A percentile compares a stretch with the other conserved stretches of the same genome.
Evolutionary conservation across 768 basidiomycete genomes (phyloP).

Genomic region (Daedaleopsis sinensis): DNA sequence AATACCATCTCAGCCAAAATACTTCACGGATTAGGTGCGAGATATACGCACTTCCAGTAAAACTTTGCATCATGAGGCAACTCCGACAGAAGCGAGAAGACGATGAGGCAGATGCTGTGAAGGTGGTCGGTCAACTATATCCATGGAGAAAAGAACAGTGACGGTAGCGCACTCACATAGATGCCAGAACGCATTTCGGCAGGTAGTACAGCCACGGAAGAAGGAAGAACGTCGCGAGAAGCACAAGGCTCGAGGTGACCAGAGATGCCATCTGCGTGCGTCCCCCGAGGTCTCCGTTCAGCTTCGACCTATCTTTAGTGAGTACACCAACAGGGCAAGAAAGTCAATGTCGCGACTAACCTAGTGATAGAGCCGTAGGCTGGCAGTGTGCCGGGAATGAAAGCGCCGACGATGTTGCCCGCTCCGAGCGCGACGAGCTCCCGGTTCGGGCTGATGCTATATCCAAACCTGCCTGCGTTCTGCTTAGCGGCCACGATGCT

Average conservation of each 20-base stretch:
- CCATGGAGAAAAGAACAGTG: slow-evolving; percentile 7
- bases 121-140: background rate
- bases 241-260: slow-evolving; percentile 70
- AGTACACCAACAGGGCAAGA: background rate
- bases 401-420: slow-evolving; percentile 75
- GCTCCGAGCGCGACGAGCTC: slow-evolving; percentile 93
- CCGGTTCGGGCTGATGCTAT: slow-evolving; percentile 90
- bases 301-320: slow-evolving; percentile 57
- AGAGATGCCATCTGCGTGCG: slow-evolving; percentile 89
- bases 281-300: slow-evolving; percentile 88
- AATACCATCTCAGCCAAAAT: background rate
- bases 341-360: slow-evolving; percentile 39
- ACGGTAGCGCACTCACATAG: slow-evolving; percentile 81
- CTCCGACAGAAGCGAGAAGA: slow-evolving; percentile 82
- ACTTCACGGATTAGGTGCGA: background rate
- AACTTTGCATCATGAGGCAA: slow-evolving; percentile 86
- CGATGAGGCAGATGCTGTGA: slow-evolving; percentile 78
- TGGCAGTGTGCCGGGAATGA: slow-evolving; percentile 88
- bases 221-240: slow-evolving; percentile 88
- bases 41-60: slow-evolving; percentile 79
- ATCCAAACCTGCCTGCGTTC: slow-evolving; percentile 80
- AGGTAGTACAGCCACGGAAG: slow-evolving; percentile 84
- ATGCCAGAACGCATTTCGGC: slow-evolving; percentile 89
- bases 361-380: slow-evolving; percentile 93
- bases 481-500: slow-evolving; percentile 96